Percentiles rank a stretch among this genome's conserved stretches.
These are phyloP conservation scores for Sporothrix euskadiensis DNA, from an alignment of 2,329 filamentous ascomycete genomes.

Conservation along the genomic window DNA sequence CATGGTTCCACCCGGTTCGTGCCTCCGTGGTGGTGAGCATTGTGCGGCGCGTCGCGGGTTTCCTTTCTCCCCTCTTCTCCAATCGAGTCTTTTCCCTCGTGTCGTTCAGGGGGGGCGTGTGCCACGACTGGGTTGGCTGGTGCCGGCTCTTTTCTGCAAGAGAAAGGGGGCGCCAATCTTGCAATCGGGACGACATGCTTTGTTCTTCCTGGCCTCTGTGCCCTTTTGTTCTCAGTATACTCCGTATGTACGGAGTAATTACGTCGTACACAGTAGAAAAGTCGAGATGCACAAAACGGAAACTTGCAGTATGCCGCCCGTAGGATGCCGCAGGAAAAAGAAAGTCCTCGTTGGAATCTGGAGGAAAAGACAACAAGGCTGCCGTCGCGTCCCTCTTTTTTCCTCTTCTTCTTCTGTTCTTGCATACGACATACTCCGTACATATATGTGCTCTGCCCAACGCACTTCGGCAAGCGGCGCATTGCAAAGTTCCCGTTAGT, in stretches of 20 bases:
- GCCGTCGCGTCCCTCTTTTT: not conserved
- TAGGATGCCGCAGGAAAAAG: not conserved
- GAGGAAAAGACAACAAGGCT: not conserved
- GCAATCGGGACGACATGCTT: not conserved
- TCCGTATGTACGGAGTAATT: no score
- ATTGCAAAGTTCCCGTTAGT: not conserved
- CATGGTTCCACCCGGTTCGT: not conserved
- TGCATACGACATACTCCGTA: not conserved
- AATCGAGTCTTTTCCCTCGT: not conserved
- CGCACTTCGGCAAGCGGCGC: not conserved
- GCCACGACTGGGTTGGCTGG: not conserved
- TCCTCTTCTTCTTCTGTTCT: not conserved
- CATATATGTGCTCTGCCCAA: no score
- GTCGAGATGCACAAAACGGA: not conserved
- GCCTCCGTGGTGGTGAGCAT: not conserved
- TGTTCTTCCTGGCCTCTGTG: not conserved
- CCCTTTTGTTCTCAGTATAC: not conserved
- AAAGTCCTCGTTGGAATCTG: constrained; percentile 2
- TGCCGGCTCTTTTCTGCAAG: constrained; percentile 13
- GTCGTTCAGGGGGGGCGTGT: not conserved
- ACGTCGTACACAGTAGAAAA: not conserved
- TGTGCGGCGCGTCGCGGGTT: not conserved
- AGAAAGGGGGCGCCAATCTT: constrained; percentile 15
- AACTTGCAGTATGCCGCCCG: not conserved
- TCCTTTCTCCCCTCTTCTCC: not conserved